Evolutionary conservation across 2,329 filamentous ascomycete genomes (phyloP).

Genomic region (Fusarium nisikadoi): DNA sequence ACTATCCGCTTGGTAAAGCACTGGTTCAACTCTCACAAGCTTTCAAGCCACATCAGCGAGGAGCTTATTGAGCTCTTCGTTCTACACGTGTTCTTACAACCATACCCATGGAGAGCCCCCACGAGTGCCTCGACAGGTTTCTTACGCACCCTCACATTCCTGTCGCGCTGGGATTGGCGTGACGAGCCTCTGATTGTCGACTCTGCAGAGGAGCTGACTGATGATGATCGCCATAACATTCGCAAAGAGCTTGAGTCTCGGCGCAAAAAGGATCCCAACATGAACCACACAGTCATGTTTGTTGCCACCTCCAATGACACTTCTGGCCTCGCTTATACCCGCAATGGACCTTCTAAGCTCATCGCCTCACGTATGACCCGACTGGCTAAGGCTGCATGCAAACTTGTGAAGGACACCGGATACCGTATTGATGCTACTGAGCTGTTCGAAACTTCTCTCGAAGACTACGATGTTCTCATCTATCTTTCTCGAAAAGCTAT

Average conservation of each 20-base stretch:
- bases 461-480: slow-evolving; percentile 89
- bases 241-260: slow-evolving; percentile 81
- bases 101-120: slow-evolving; percentile 82
- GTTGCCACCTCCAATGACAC: slow-evolving; percentile 82
- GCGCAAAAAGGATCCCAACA: slow-evolving; percentile 86
- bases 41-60: slow-evolving; percentile 78
- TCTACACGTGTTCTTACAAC: slow-evolving; percentile 80
- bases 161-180: slow-evolving; percentile 93
- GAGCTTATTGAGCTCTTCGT: slow-evolving; percentile 88
- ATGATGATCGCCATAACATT: slow-evolving; percentile 70
- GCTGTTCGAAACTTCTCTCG: slow-evolving; percentile 78
- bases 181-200: slow-evolving; percentile 84
- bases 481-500: slow-evolving; percentile 70
- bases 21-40: slow-evolving; percentile 88
- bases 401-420: slow-evolving; percentile 65
- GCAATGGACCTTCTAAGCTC: slow-evolving; percentile 77
- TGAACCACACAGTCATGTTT: slow-evolving; percentile 86
- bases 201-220: slow-evolving; percentile 68
- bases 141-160: slow-evolving; percentile 79
- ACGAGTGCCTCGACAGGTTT: slow-evolving; percentile 84
- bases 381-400: slow-evolving; percentile 80
- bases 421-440: slow-evolving; percentile 58
- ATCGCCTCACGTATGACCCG: slow-evolving; percentile 85
- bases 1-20: slow-evolving; percentile 87
- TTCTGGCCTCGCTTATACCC: slow-evolving; percentile 84